phyloP scores from a whole-genome alignment of 352 stramenopile species.

The Albugo candida region DNA sequence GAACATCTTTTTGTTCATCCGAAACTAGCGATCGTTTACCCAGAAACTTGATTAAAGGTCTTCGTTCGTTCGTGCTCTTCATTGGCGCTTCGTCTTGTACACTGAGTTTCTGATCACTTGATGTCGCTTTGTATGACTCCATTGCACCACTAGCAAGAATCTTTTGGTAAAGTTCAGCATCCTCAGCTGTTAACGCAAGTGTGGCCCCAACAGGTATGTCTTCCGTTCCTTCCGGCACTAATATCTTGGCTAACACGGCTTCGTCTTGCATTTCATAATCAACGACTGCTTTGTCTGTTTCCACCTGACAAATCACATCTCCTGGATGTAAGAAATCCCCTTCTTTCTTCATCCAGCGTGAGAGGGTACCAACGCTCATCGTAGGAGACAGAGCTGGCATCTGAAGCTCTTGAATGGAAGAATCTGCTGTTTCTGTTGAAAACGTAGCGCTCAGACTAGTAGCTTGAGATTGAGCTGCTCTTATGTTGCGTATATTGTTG shows the following conservation, averaged over 20 bases:
- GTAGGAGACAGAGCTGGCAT: constrained; percentile 96
- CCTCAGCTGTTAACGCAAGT: constrained; percentile 90
- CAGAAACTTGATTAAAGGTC: constrained; percentile 71
- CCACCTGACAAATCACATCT: constrained; percentile 90
- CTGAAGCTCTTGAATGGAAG: constrained; percentile 25
- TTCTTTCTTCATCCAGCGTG: constrained; percentile 85
- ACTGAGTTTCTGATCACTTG: constrained; percentile 4
- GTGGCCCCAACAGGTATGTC: constrained; percentile 85
- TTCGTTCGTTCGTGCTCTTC: constrained; percentile 13
- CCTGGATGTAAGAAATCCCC: constrained; percentile 80
- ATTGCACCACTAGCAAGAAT: constrained; percentile 39
- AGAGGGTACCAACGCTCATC: constrained; percentile 90
- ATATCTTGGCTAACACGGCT: constrained; percentile 87
- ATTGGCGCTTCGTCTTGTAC: constrained; percentile 16
- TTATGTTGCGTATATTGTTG: too few species aligned
- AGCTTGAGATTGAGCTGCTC: too few species aligned
- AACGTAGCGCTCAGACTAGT: not conserved
- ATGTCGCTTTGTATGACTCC: constrained; percentile 3
- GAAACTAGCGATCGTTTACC: constrained; percentile 57
- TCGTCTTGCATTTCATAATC: constrained; percentile 98
- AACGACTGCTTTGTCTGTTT: constrained; percentile 98
- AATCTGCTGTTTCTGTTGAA: not conserved
- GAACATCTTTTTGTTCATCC: constrained; percentile 4
- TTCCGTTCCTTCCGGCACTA: constrained; percentile 62
- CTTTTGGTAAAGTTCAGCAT: constrained; percentile 56